phyloP scores from a whole-genome alignment of 352 stramenopile genomes.

The Phytophthora tentaculata region DNA sequence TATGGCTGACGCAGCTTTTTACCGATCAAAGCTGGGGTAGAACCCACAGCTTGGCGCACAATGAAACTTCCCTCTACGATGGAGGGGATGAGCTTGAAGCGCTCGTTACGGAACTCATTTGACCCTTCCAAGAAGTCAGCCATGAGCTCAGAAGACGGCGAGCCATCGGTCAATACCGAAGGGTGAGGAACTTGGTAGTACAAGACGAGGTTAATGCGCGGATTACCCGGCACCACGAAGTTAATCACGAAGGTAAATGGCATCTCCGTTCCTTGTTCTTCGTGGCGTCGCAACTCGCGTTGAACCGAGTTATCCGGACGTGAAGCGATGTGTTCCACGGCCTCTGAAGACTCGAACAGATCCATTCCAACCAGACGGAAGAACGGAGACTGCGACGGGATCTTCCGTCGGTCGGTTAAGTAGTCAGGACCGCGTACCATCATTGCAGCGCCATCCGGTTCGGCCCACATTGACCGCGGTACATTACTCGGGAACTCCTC shows the following conservation, averaged over 20 bases:
- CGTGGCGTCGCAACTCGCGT: conserved; percentile 60
- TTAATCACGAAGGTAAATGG: conserved; percentile 85
- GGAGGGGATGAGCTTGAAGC: conserved; percentile 84
- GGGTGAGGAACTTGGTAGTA: conserved; percentile 74
- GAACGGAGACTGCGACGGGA: conserved; percentile 66
- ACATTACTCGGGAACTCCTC: conserved; percentile 64
- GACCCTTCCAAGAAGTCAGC: conserved; percentile 73
- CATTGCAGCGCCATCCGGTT: conserved; percentile 69
- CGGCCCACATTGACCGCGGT: conserved; percentile 71
- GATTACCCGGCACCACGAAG: conserved; percentile 73
- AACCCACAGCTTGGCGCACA: conserved; percentile 77
- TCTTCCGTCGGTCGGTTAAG: conserved; percentile 70
- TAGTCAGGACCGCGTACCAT: conserved; percentile 79
- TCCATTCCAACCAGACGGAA: conserved; percentile 76
- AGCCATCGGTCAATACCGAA: conserved; percentile 59
- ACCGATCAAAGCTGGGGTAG: conserved; percentile 72
- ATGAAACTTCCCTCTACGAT: conserved; percentile 86
- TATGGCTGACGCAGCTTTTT: conserved; percentile 79
- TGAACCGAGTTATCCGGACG: conserved; percentile 70
- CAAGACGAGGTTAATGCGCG: conserved; percentile 66
- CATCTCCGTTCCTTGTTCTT: conserved; percentile 65
- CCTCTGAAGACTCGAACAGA: conserved; percentile 59
- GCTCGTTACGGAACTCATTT: conserved; percentile 81
- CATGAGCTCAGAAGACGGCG: conserved; percentile 75
- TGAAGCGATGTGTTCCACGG: conserved; percentile 69